These are phyloP conservation scores for Paraphaeosphaeria minitans DNA, from an alignment of 2,329 filamentous ascomycete genomes.

Conservation along the genomic window DNA sequence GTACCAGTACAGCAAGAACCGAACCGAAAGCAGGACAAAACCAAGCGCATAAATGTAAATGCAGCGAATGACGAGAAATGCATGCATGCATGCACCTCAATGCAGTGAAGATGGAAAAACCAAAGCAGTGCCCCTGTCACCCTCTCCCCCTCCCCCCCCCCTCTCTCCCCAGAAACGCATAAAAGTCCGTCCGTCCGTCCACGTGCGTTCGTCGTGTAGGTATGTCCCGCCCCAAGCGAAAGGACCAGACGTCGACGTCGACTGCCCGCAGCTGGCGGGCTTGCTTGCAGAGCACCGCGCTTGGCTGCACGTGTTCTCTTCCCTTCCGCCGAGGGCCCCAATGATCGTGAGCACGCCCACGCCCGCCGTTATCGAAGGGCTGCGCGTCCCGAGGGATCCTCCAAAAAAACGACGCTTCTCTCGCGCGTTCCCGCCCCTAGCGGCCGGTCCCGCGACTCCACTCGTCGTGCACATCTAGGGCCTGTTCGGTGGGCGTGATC, in stretches of 20 bases:
- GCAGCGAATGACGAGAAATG: conserved; percentile 6
- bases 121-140: not conserved
- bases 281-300: not conserved
- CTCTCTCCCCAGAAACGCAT: no score
- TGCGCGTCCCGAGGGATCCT: not conserved
- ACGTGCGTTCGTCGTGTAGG: not conserved
- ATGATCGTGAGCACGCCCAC: not conserved
- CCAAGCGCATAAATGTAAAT: not conserved
- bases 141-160: no score
- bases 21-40: not conserved
- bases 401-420: not conserved
- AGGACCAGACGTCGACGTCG: conserved; percentile 8
- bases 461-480: no score
- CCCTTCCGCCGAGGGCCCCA: conserved; percentile 21
- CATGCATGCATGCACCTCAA: not conserved
- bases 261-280: not conserved
- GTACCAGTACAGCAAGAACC: not conserved
- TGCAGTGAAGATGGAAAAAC: not conserved
- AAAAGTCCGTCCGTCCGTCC: not conserved
- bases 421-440: not conserved
- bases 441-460: not conserved
- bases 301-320: conserved; percentile 15
- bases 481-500: no score
- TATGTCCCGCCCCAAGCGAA: conserved; percentile 6
- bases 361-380: not conserved